Conservation (phyloP, 345 rosid species). For the Punica granatum region DNA sequence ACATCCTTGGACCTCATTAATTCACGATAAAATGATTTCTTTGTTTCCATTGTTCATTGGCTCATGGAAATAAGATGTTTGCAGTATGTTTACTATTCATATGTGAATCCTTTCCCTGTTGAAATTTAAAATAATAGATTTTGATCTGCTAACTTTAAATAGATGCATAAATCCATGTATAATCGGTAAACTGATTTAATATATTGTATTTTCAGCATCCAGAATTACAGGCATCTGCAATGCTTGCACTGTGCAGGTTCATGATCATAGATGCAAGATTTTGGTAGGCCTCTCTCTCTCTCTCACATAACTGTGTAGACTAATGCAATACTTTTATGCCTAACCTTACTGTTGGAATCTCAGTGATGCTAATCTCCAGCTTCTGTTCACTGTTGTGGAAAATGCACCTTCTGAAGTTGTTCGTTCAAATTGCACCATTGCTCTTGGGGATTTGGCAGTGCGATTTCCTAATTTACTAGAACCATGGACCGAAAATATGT, state of each 20-base stretch:
- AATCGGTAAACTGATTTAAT: background rate
- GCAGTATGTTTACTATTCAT: background rate
- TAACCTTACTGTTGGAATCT: conserved; percentile 20
- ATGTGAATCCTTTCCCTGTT: background rate
- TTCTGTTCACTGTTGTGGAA: conserved; percentile 94
- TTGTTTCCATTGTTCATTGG: background rate
- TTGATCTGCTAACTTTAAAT: background rate
- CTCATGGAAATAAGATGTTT: background rate
- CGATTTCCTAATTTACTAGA: conserved; percentile 92
- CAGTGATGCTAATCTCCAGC: conserved; percentile 93
- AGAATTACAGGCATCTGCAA: conserved; percentile 82
- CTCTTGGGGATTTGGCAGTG: conserved; percentile 96
- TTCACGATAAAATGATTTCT: background rate
- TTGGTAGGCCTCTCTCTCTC: conserved; percentile 46
- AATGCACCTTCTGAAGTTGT: conserved; percentile 86
- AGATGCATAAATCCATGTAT: background rate
- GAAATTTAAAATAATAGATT: background rate
- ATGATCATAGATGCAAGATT: conserved; percentile 86
- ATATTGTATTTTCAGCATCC: conserved; percentile 48
- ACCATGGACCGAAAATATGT: conserved; percentile 97
- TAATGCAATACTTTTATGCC: conserved; percentile 8
- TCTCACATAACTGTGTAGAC: background rate
- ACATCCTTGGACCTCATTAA: background rate
- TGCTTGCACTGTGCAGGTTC: conserved; percentile 90
- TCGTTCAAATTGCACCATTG: conserved; percentile 89